Base-by-base conservation (phyloP, 805 yeast genomes). In the Huiozyma naganishii region DNA sequence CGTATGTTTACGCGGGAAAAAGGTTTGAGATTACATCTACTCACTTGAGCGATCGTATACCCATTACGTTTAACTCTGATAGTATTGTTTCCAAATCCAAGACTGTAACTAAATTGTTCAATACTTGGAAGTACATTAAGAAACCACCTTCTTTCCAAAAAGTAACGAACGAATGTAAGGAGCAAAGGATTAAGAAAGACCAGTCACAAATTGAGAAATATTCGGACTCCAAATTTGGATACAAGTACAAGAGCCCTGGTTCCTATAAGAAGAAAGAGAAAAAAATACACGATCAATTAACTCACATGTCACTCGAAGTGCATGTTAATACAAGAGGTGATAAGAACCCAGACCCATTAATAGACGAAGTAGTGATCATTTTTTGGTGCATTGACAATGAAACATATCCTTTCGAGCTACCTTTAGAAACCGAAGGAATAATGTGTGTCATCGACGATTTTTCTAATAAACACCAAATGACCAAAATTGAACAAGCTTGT, bases 1-100 rank as follows among this genome's bases (percentile, higher is more conserved):
- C 90, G 0, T 73, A 81, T 43, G 61, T 74, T 0, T 80, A 77
- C 61, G 89, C 89, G 1, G 89, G 88, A 6, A 76, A 71, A 47
- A 76, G 73, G 49, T 77, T 79, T 48, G 64, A 62, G 1, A 60
- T 83, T 1, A 58, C 62, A 9, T 72, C 78, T 0, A 52, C 59
- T 3, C 66, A 72, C 43, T 32, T 63, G 7, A 44, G 57, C 12
- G 53, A 65, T 41, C 46, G 72, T 30, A 55, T 61, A 12, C 52
- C 58, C 2, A 53, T 65, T 17, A 41, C 54, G 9, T 51, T 62
- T 39, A 17, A 51, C 40, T 58, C 51, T 3, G 52, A 52, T 11
- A 40, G 52, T 7, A 27, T 52, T 4, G 38, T 40, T 11, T 27
- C 46, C 5, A 47, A 50, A 17, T 27, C 28, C 12, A 41, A 28